Evolutionary conservation across 805 yeast species (phyloP).

Genomic region (Metschnikowia colocasiae): DNA sequence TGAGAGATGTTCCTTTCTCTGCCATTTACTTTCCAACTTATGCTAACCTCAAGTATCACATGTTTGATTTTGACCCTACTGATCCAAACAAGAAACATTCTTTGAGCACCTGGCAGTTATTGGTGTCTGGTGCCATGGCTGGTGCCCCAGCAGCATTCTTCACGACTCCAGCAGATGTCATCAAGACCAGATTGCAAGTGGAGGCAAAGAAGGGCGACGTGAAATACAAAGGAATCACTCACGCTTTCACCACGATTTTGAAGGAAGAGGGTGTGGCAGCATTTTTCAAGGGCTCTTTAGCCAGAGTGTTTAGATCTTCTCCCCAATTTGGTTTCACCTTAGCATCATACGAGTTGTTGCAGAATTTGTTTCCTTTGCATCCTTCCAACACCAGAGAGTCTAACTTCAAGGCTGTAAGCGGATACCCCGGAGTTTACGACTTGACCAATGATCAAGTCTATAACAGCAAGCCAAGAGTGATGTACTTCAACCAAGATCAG

Average conservation of each 20-base stretch:
- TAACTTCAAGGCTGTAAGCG: slow-evolving; percentile 41
- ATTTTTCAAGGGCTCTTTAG: slow-evolving; percentile 94
- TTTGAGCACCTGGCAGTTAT: slow-evolving; percentile 78
- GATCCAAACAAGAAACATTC: slow-evolving; percentile 54
- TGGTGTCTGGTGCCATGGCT: slow-evolving; percentile 87
- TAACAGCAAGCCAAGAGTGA: slow-evolving; percentile 33
- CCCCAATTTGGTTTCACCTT: slow-evolving; percentile 98
- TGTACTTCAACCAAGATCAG: slow-evolving; percentile 34
- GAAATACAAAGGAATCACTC: slow-evolving; percentile 68
- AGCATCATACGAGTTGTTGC: slow-evolving; percentile 94
- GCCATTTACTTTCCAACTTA: slow-evolving; percentile 97
- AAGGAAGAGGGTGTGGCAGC: slow-evolving; percentile 82
- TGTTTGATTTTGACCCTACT: slow-evolving; percentile 78
- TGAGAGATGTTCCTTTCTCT: slow-evolving; percentile 94
- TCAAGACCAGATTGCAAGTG: slow-evolving; percentile 90
- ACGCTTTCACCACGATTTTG: slow-evolving; percentile 70
- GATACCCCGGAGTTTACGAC: slow-evolving; percentile 45
- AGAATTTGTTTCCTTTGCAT: slow-evolving; percentile 69
- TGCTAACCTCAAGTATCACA: slow-evolving; percentile 81
- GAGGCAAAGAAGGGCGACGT: slow-evolving; percentile 75
- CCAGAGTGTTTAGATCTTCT: slow-evolving; percentile 89
- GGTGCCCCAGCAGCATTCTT: slow-evolving; percentile 97
- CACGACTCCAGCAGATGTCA: slow-evolving; percentile 96
- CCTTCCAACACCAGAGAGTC: slow-evolving; percentile 44
- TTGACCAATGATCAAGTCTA: slow-evolving; percentile 40